Percentiles rank a stretch among this genome's conserved stretches.
Evolutionary conservation across 2,329 filamentous ascomycete species (phyloP).

Genomic region (Fusarium irregulare): DNA sequence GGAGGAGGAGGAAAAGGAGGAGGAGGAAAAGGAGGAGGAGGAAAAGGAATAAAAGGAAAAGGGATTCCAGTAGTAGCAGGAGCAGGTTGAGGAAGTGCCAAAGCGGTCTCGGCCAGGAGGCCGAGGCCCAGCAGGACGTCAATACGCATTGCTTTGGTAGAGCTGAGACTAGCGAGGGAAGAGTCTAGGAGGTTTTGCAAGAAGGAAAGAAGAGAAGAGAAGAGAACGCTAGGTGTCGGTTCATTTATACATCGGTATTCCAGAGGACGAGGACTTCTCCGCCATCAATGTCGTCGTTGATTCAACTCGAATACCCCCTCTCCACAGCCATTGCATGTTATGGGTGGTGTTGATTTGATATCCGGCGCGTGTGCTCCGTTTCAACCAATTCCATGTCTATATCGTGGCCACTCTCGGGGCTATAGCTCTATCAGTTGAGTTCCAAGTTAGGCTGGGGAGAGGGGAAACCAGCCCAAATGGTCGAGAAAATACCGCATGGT

Average conservation of each 20-base stretch:
- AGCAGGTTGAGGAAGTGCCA: conserved; percentile 9
- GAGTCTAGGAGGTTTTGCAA: not conserved
- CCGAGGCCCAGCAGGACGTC: conserved; percentile 5
- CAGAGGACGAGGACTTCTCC: not conserved
- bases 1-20: too few species aligned
- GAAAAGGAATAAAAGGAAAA: too few species aligned
- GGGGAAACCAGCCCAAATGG: not conserved
- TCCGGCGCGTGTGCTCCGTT: too few species aligned
- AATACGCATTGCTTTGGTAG: conserved; percentile 7
- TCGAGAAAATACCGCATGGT: not conserved
- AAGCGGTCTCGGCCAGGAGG: conserved; percentile 15
- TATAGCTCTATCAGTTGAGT: not conserved
- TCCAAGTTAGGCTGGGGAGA: not conserved
- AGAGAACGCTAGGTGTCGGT: not conserved
- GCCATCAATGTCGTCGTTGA: not conserved
- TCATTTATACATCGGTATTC: not conserved
- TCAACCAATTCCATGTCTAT: not conserved
- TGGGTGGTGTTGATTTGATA: not conserved
- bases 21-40: too few species aligned
- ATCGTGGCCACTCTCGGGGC: not conserved
- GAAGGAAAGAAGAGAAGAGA: not conserved
- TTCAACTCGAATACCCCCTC: too few species aligned
- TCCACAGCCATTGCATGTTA: not conserved
- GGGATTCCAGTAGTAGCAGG: too few species aligned
- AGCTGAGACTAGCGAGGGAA: not conserved